These are phyloP conservation scores for Vitellaria paradoxa DNA, from an alignment of 179 eudicot species.

Conservation along the genomic window DNA sequence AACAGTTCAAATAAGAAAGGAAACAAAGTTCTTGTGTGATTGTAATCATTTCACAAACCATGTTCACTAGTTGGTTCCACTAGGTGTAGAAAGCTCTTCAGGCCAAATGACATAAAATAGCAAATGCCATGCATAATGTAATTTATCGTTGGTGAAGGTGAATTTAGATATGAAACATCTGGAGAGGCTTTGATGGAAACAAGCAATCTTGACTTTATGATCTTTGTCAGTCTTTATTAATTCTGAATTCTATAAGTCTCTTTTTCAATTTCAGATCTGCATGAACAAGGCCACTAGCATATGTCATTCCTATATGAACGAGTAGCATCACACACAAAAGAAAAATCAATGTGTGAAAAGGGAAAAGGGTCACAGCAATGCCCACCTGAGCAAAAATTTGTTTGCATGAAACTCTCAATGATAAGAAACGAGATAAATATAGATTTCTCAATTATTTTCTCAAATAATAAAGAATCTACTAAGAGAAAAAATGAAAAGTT, in stretches of 20 bases:
- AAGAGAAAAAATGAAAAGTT: too few relatives aligned
- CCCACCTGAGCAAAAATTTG: neutral
- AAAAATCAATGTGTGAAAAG: neutral
- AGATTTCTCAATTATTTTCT: neutral
- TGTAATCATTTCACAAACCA: slow-evolving; percentile 30
- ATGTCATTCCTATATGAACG: slow-evolving; percentile 24
- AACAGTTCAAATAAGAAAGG: slow-evolving; percentile 13
- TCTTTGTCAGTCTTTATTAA: slow-evolving; percentile 30
- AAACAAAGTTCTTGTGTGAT: slow-evolving; percentile 15
- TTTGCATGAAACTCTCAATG: neutral
- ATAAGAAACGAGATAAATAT: neutral
- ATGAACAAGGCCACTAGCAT: slow-evolving; percentile 35
- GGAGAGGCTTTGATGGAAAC: slow-evolving; percentile 27
- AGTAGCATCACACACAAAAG: neutral
- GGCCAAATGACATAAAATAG: slow-evolving; percentile 9
- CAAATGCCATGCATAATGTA: slow-evolving; percentile 10
- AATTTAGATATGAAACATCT: slow-evolving; percentile 27
- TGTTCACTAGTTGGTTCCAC: slow-evolving; percentile 19
- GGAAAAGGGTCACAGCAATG: neutral
- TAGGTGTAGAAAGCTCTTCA: slow-evolving; percentile 18
- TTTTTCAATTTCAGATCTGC: slow-evolving; percentile 42
- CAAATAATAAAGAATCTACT: neutral
- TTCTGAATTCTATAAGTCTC: slow-evolving; percentile 32
- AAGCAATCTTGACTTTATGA: slow-evolving; percentile 17
- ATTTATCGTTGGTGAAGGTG: slow-evolving; percentile 17